Conservation (phyloP, 2,329 filamentous ascomycete genomes). For the Stagonosporopsis chrysanthemi region DNA sequence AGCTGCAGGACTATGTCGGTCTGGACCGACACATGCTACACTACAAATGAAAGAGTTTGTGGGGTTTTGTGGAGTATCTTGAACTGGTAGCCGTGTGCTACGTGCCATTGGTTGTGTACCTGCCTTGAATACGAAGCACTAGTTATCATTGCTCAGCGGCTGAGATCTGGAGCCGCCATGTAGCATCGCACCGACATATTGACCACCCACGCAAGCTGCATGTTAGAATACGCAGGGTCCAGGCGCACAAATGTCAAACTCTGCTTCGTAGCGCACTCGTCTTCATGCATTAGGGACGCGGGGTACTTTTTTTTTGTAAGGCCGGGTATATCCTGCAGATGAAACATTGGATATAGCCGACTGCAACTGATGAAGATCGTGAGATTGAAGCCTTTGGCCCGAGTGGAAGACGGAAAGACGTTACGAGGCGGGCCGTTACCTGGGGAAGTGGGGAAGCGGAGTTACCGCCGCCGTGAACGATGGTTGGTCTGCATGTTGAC, state of each 20-base stretch:
- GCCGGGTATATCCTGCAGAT: conserved; percentile 1
- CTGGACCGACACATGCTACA: not conserved
- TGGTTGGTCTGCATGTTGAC: not conserved
- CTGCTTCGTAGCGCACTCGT: not conserved
- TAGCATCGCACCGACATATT: not conserved
- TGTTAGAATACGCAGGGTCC: not conserved
- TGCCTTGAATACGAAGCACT: not conserved
- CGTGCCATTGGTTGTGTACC: not conserved
- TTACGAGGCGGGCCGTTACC: conserved; percentile 1
- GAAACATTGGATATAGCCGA: not conserved
- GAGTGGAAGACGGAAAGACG: not conserved
- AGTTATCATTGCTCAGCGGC: not conserved
- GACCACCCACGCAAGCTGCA: not conserved
- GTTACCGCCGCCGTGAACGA: not conserved
- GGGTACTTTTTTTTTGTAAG: not conserved
- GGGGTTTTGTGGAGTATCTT: not conserved
- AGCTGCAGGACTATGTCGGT: not conserved
- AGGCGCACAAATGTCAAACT: not conserved
- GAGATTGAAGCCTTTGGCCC: not conserved
- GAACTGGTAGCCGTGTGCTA: not conserved
- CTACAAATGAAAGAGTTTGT: not conserved
- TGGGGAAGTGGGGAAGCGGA: conserved; percentile 8
- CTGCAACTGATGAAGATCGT: not conserved
- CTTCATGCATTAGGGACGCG: not conserved
- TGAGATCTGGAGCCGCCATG: conserved; percentile 2